Percentiles rank a stretch among this genome's conserved stretches.
Conservation (phyloP, 1,284 basidiomycete genomes). For the Malassezia restricta region DNA sequence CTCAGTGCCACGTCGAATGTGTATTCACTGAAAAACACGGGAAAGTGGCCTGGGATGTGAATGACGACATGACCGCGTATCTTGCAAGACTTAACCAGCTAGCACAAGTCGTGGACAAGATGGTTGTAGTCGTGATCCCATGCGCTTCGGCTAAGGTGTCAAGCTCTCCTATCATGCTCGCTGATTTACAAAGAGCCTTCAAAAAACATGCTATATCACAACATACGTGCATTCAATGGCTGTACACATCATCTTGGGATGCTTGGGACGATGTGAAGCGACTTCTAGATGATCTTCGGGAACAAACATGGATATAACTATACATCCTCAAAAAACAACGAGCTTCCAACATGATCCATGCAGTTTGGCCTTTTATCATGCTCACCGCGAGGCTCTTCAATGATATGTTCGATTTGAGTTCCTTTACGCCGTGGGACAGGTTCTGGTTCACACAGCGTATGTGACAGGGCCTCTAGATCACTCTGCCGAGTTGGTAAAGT, state of each 20-base stretch:
- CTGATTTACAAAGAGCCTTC: not conserved
- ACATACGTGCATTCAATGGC: not conserved
- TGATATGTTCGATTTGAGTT: constrained; percentile 5
- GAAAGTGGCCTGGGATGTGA: not conserved
- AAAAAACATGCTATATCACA: not conserved
- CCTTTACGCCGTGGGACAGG: not conserved
- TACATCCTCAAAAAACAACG: not conserved
- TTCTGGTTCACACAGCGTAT: constrained; percentile 10
- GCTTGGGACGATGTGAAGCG: not conserved
- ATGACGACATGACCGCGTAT: not conserved
- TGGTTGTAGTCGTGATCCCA: constrained; percentile 2
- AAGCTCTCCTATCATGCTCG: not conserved
- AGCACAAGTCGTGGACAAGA: constrained; percentile 1
- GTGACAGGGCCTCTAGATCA: not conserved
- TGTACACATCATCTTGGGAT: not conserved
- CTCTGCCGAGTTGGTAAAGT: not conserved
- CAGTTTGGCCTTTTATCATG: not conserved
- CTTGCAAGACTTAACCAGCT: constrained; percentile 8
- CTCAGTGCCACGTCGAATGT: constrained; percentile 12
- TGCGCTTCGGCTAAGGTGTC: not conserved
- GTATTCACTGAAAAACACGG: not conserved
- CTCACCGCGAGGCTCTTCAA: not conserved
- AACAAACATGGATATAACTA: not conserved
- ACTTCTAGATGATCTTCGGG: not conserved
- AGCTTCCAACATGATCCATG: not conserved